These are phyloP conservation scores for Streptanthus diversifolius DNA, from an alignment of 345 rosid genomes.

Conservation along the genomic window DNA sequence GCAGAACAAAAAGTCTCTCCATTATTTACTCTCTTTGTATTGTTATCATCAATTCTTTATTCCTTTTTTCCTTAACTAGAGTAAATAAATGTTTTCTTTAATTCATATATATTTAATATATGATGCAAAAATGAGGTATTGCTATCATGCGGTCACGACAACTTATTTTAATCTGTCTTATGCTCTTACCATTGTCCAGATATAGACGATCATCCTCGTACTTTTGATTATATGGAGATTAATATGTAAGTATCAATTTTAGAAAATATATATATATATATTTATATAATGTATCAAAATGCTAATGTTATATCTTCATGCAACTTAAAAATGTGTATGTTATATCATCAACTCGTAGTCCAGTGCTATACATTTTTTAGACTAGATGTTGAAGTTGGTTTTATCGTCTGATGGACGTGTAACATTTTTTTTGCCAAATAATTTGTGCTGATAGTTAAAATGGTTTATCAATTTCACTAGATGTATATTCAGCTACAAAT, in stretches of 20 bases:
- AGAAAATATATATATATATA: no score
- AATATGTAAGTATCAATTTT: background rate
- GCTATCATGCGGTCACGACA: conserved; percentile 30
- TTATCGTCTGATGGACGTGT: background rate
- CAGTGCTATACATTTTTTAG: background rate
- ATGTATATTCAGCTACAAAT: background rate
- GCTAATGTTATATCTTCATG: background rate
- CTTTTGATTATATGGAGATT: background rate
- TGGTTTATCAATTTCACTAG: background rate
- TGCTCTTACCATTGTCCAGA: conserved; percentile 6
- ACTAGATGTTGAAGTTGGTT: background rate
- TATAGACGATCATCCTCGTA: conserved; percentile 4
- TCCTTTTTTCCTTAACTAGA: conserved; percentile 3
- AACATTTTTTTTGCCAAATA: background rate
- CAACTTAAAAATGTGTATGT: background rate
- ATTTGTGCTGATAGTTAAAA: background rate
- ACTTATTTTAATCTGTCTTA: conserved; percentile 10
- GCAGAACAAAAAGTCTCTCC: conserved; percentile 29
- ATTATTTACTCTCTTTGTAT: conserved; percentile 32
- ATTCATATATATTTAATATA: background rate
- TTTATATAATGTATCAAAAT: no score
- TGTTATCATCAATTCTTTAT: conserved; percentile 30
- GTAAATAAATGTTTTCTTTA: background rate
- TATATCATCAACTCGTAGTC: conserved; percentile 6
- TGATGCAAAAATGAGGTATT: conserved; percentile 38